phyloP scores from a whole-genome alignment of 768 basidiomycete species.

The Pulveroboletus sp. region DNA sequence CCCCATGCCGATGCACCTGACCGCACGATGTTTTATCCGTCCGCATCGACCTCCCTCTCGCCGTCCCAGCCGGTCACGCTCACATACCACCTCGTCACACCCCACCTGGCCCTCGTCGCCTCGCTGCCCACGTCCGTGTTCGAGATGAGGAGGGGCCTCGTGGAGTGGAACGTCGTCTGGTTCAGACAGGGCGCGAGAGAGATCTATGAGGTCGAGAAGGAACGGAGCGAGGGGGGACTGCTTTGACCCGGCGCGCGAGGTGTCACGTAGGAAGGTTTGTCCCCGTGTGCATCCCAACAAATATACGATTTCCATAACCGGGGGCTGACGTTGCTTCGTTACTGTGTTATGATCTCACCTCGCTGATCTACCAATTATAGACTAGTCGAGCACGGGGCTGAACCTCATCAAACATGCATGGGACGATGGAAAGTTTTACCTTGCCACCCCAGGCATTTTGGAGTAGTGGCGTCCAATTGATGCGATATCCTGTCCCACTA shows the following conservation, averaged over 20 bases:
- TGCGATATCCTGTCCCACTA: too few relatives aligned
- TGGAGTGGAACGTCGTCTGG: slow-evolving; percentile 86
- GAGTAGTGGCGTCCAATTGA: too few relatives aligned
- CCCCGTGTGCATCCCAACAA: too few relatives aligned
- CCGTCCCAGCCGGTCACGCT: slow-evolving; percentile 64
- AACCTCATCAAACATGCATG: too few relatives aligned
- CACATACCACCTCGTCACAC: slow-evolving; percentile 78
- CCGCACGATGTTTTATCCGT: slow-evolving; percentile 51
- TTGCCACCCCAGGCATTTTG: too few relatives aligned
- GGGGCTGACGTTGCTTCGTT: too few relatives aligned
- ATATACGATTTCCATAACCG: not conserved
- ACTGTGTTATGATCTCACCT: too few relatives aligned
- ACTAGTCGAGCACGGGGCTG: too few relatives aligned
- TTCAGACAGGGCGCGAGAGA: slow-evolving; percentile 81
- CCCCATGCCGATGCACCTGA: slow-evolving; percentile 4
- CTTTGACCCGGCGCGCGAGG: too few relatives aligned
- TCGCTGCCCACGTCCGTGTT: slow-evolving; percentile 70
- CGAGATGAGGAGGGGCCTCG: slow-evolving; percentile 65
- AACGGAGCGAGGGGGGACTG: slow-evolving; percentile 32
- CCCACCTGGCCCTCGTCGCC: slow-evolving; percentile 65
- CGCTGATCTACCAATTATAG: not conserved
- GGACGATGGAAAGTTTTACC: too few relatives aligned
- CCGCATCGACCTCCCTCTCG: slow-evolving; percentile 59
- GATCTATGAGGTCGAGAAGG: slow-evolving; percentile 73
- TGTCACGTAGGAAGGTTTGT: too few relatives aligned